Evolutionary conservation across 352 stramenopile genomes (phyloP), one percentile per base, ranked within the genome.

Genomic region (Globisporangium paroecandrum): DNA sequence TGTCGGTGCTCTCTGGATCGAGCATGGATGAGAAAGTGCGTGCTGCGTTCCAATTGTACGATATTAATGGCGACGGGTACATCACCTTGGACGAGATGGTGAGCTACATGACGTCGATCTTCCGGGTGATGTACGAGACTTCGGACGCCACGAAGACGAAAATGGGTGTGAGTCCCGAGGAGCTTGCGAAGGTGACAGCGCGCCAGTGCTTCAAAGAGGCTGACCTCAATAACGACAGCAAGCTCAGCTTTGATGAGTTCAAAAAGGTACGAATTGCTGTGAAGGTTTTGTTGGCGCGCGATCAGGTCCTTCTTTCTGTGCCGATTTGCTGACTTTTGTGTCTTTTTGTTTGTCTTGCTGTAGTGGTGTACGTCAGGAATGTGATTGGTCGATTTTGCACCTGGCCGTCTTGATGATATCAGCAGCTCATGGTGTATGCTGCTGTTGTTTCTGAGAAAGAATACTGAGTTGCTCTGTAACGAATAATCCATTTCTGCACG

Each of bases 101-200:
- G 38, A 91, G 75, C 68, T 96, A 95, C 75, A 89, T 96, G 83
- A 94, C 82, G 36, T 94, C 88, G 34, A 91, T 97, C 60, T 96
- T 97, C 61, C 89, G 89, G 64, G 88, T 96, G 60, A 96, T 97
- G 88, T 94, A 93, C 66, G 87, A 94, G 70, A 95, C 87, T 24
- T 93, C 87, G 24, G 84, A 92, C 65, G 80, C 66, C 46, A 80
- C 86, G 12, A 93, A 90, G 58, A 73, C 56, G n/a, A 90, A 90
- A 58, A 91, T 93, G 75, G 77, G 83, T 22, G 81, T 93, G 27
- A 80, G 72, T 58, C 82, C 89, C 15, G 81, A 93, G 64, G 86
- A 95, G 63, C 75, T 97, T 61, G 89, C 89, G 68, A 74, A 75
- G 12, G 84, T 89, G 57, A 96, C 87, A 34, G 87, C 87, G 58